Evolutionary conservation across 192 early-diverging fungal genomes (phyloP).

Genomic region (Coemansia sp.): DNA sequence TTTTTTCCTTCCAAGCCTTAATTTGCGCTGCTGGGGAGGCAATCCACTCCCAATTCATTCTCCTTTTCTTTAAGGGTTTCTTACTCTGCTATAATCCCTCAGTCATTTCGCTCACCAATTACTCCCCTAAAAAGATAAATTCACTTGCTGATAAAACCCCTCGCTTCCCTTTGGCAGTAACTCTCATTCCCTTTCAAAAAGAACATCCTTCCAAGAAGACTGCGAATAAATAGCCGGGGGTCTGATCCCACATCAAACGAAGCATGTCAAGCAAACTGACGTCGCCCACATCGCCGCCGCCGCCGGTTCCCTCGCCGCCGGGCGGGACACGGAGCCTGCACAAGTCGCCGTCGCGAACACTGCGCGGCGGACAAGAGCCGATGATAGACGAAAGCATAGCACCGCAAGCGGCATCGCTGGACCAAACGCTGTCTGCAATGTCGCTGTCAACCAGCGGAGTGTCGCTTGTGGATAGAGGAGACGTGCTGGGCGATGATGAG

Average conservation of each 20-base stretch:
- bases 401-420: constrained; percentile 6
- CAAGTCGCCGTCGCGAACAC: constrained; percentile 25
- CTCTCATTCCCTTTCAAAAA: too few relatives aligned
- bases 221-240: too few relatives aligned
- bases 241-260: not conserved
- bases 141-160: too few relatives aligned
- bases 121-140: too few relatives aligned
- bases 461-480: not conserved
- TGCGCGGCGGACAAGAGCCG: constrained; percentile 4
- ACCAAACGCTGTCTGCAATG: constrained; percentile 12
- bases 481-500: constrained; percentile 23
- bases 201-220: too few relatives aligned
- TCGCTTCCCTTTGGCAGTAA: too few relatives aligned
- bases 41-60: too few relatives aligned
- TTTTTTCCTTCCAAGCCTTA: too few relatives aligned
- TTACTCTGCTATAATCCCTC: too few relatives aligned
- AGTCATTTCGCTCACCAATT: too few relatives aligned
- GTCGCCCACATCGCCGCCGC: constrained; percentile 17
- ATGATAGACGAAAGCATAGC: not conserved
- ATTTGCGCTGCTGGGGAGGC: not conserved
- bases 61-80: too few relatives aligned
- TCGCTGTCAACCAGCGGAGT: constrained; percentile 16
- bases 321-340: constrained; percentile 3
- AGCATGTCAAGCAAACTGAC: constrained; percentile 8
- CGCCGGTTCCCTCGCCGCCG: constrained; percentile 13